A percentile compares a stretch with the other conserved stretches of the same genome.
phyloP scores from a whole-genome alignment of 768 basidiomycete genomes.

The Mycena vulgaris region DNA sequence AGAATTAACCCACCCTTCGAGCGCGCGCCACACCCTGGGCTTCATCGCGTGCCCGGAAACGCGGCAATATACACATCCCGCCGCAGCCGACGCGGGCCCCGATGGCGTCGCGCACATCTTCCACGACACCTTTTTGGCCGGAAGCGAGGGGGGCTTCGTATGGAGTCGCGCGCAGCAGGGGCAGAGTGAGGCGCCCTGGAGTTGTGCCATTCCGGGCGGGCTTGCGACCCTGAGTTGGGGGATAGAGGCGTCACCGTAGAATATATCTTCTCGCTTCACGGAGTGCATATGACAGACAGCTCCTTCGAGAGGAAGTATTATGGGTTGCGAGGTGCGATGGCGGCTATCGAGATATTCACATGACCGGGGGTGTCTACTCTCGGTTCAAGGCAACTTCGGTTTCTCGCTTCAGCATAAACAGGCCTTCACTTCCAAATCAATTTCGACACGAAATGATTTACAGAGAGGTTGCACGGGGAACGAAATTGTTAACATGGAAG shows the following conservation, averaged over 20 bases:
- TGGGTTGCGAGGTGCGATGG: too few relatives aligned
- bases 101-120: slow-evolving; percentile 38
- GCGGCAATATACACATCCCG: slow-evolving; percentile 1
- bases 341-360: too few relatives aligned
- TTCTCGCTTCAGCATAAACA: too few relatives aligned
- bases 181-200: slow-evolving; percentile 53
- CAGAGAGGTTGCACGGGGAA: too few relatives aligned
- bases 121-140: slow-evolving; percentile 57
- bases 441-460: too few relatives aligned
- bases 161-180: slow-evolving; percentile 42
- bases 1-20: slow-evolving; percentile 13
- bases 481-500: too few relatives aligned
- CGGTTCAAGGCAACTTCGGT: too few relatives aligned
- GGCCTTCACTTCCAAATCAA: too few relatives aligned
- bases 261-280: background rate
- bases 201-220: slow-evolving; percentile 58
- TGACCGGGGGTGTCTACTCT: too few relatives aligned
- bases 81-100: slow-evolving; percentile 11
- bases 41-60: slow-evolving; percentile 42
- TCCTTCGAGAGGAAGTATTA: too few relatives aligned
- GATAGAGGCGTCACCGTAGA: background rate
- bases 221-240: slow-evolving; percentile 45
- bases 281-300: too few relatives aligned
- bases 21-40: slow-evolving; percentile 22
- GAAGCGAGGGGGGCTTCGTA: slow-evolving; percentile 71